Percentiles rank a stretch among this genome's conserved stretches.
These are phyloP conservation scores for Dendryphion nanum DNA, from an alignment of 2,329 filamentous ascomycete genomes.

Conservation along the genomic window DNA sequence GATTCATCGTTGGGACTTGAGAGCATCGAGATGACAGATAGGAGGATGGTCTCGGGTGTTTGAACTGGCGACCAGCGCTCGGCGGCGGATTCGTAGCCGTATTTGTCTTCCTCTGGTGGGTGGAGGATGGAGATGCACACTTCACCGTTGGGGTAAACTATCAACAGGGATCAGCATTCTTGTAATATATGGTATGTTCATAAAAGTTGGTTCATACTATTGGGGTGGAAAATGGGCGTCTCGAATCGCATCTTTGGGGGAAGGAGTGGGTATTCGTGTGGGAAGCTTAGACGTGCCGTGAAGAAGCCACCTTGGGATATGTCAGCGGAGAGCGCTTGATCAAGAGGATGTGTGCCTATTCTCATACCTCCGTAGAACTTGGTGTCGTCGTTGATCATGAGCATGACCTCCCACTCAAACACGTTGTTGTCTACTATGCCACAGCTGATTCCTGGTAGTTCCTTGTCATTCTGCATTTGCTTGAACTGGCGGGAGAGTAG, in stretches of 20 bases:
- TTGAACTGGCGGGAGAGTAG: slow-evolving; percentile 85
- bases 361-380: slow-evolving; percentile 84
- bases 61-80: slow-evolving; percentile 97
- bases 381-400: slow-evolving; percentile 95
- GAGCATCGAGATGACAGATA: slow-evolving; percentile 97
- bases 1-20: slow-evolving; percentile 97
- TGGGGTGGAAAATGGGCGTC: slow-evolving; percentile 93
- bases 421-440: slow-evolving; percentile 83
- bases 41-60: slow-evolving; percentile 95
- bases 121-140: slow-evolving; percentile 99
- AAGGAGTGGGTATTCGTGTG: slow-evolving; percentile 93
- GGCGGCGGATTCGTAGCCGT: slow-evolving; percentile 94
- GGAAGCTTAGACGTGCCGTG: slow-evolving; percentile 90
- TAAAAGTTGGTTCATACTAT: slow-evolving; percentile 60
- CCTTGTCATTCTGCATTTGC: slow-evolving; percentile 87
- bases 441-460: slow-evolving; percentile 91
- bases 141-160: slow-evolving; percentile 86
- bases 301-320: slow-evolving; percentile 72
- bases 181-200: no score
- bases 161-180: not conserved
- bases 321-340: no score
- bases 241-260: slow-evolving; percentile 96
- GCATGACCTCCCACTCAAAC: slow-evolving; percentile 98
- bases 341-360: not conserved
- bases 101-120: slow-evolving; percentile 92